Base-by-base conservation (phyloP, 495 filamentous ascomycete species). In the Podospora pseudocomata region DNA sequence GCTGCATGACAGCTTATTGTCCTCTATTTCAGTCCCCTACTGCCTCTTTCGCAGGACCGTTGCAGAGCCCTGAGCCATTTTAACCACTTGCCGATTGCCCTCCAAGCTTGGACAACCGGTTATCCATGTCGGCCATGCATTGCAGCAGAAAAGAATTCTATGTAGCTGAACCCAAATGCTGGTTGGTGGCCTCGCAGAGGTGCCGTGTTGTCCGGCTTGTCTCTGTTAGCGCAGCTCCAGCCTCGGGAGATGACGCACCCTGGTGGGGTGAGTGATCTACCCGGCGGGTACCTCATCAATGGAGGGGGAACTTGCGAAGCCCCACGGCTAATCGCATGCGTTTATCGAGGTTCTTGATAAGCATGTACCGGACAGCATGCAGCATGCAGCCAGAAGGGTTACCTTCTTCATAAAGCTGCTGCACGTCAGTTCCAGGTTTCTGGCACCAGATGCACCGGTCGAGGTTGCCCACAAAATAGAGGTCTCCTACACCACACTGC, bases 141-240 rank as follows among this genome's bases (percentile, higher is more conserved):
- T 7, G 55, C 55, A 26, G 55, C 55, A 23, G 23, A 2, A 23
- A 23, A 23, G 23, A 23, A 23, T 23, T 26, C 19, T 20, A n/a
- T 5, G 55, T n/a, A 58, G 39, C 2, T 6, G 6, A 11, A 49
- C 4, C 55, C 23, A 26, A 58, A 18, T 58, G 55, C 55, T 20
- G n/a, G 23, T 58, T 58, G 55, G n/a, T 20, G 55, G n/a, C 55
- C 23, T 58, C n/a, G 55, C n/a, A 26, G 23, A 58, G 55, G 13
- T 58, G 55, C 55, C 55, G 55, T 39, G 60, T 34, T 27, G 27
- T 34, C 30, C 30, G 27, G 27, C 61, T 39, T 32, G 32, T 34
- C 27, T 39, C 32, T 63, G 61, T 63, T 63, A 63, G 61, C n/a
- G 32, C 61, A 44, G 61, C 61, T 63, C n/a, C n/a, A n/a, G 11